These are phyloP conservation scores for Chaetothyriales sp. DNA, from an alignment of 2,329 filamentous ascomycete genomes.

Conservation along the genomic window DNA sequence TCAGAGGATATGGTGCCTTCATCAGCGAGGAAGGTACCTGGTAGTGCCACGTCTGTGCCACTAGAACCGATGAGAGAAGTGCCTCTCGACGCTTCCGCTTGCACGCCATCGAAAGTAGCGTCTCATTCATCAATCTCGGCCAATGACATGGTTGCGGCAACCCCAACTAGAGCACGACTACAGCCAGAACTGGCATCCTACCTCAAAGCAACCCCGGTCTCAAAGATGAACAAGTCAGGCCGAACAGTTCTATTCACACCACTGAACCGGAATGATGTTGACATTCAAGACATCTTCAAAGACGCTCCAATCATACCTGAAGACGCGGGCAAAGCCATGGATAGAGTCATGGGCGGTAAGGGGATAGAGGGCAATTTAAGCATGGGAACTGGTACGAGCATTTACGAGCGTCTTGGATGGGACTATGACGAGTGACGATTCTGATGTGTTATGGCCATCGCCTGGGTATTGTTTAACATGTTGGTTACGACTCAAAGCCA, in stretches of 20 bases:
- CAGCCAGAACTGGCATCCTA: conserved; percentile 2
- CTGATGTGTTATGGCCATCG: background rate
- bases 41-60: conserved; percentile 3
- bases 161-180: conserved; percentile 3
- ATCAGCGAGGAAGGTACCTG: conserved; percentile 20
- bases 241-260: conserved; percentile 14
- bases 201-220: background rate
- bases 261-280: conserved; percentile 11
- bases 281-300: conserved; percentile 14
- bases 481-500: no score
- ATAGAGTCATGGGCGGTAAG: conserved; percentile 13
- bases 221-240: conserved; percentile 7
- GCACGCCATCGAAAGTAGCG: conserved; percentile 26
- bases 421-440: conserved; percentile 19
- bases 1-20: conserved; percentile 11
- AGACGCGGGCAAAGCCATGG: conserved; percentile 17
- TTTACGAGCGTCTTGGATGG: conserved; percentile 32
- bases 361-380: conserved; percentile 10
- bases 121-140: background rate
- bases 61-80: conserved; percentile 12
- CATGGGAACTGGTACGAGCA: conserved; percentile 15
- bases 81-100: conserved; percentile 20
- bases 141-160: conserved; percentile 3
- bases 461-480: no score
- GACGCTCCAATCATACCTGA: conserved; percentile 20